phyloP scores from a whole-genome alignment of 495 filamentous ascomycete genomes.

The Neurospora sp. region DNA sequence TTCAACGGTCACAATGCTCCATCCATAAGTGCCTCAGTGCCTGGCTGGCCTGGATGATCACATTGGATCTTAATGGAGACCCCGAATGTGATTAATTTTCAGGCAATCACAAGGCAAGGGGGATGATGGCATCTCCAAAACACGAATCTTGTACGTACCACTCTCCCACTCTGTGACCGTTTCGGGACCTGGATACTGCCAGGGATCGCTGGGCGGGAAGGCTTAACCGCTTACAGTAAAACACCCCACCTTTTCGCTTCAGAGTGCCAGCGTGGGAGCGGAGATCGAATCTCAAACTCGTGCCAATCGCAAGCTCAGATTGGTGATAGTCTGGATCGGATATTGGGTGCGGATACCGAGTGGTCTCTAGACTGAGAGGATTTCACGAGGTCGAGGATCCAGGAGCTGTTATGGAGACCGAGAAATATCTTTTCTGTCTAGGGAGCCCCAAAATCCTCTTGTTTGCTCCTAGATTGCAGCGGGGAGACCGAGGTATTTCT shows the following conservation, averaged over 20 bases:
- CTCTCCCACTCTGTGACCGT: background rate
- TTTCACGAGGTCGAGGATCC: background rate
- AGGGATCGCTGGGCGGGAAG: background rate
- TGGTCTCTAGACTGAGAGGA: background rate
- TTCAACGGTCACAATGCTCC: background rate
- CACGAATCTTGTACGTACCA: background rate
- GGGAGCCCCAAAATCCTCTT: background rate
- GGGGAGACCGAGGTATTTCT: background rate
- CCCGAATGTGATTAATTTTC: background rate
- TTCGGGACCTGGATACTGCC: background rate
- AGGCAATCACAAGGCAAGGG: background rate
- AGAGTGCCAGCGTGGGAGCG: background rate
- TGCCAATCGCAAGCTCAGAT: background rate
- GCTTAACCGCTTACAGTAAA: background rate
- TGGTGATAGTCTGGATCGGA: background rate
- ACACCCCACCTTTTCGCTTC: background rate
- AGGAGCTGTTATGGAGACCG: background rate
- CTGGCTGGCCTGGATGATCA: background rate
- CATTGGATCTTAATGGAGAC: background rate
- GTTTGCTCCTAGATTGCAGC: background rate
- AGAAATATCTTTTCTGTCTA: background rate
- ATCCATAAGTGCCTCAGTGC: background rate
- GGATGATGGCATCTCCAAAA: background rate
- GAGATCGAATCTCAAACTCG: background rate
- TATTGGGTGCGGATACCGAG: background rate